phyloP scores from a whole-genome alignment of 179 eudicot species.

The Kewa caespitosa region DNA sequence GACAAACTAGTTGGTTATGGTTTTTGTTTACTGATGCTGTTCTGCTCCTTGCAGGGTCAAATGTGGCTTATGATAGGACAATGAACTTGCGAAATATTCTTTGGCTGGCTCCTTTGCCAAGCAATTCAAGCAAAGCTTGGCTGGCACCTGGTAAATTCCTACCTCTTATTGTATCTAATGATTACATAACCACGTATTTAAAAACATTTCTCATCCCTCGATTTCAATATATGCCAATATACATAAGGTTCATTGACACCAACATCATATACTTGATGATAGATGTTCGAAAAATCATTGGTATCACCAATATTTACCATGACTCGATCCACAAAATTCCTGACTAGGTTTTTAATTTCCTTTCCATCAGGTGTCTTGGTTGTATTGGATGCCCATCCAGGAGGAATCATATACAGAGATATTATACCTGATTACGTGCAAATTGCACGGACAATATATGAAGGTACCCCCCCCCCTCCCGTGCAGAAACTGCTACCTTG shows the following conservation, averaged over 20 bases:
- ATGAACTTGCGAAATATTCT: slow-evolving; percentile 93
- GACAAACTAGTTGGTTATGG: not conserved
- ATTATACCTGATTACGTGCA: slow-evolving; percentile 81
- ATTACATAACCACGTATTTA: not conserved
- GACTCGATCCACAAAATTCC: not conserved
- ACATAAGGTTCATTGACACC: no score
- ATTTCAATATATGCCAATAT: no score
- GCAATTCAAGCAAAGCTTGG: slow-evolving; percentile 56
- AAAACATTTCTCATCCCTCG: not conserved
- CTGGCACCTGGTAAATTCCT: slow-evolving; percentile 65
- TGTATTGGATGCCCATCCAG: slow-evolving; percentile 85
- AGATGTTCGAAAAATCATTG: not conserved
- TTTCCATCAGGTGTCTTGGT: slow-evolving; percentile 74
- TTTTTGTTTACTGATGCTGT: not conserved
- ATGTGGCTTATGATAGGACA: slow-evolving; percentile 56
- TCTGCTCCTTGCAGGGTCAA: slow-evolving; percentile 54
- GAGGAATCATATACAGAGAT: slow-evolving; percentile 82
- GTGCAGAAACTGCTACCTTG: no score
- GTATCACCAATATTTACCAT: not conserved
- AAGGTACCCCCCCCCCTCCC: slow-evolving; percentile 50
- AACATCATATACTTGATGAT: not conserved
- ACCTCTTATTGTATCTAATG: not conserved
- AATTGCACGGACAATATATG: slow-evolving; percentile 76
- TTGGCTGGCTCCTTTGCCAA: slow-evolving; percentile 96
- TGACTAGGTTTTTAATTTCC: slow-evolving; percentile 19